phyloP scores from a whole-genome alignment of 225 moss, liverwort and hornwort species.

The Anthoceros angustus region DNA sequence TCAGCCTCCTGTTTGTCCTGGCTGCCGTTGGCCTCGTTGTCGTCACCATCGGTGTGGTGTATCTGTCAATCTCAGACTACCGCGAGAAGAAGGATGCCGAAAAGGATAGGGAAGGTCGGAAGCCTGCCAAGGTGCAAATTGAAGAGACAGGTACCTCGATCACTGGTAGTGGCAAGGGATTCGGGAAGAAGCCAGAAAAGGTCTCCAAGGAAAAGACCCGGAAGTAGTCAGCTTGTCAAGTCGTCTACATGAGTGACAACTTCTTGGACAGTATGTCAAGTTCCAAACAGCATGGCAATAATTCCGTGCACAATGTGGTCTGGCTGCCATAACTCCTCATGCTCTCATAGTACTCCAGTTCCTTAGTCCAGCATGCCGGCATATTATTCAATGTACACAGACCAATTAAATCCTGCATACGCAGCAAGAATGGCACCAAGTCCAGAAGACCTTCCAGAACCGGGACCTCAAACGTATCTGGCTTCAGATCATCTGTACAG shows the following conservation, averaged over 20 bases:
- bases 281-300: neutral
- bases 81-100: constrained; percentile 1
- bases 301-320: no score
- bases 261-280: neutral
- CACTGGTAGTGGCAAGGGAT: neutral
- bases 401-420: neutral
- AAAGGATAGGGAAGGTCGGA: neutral
- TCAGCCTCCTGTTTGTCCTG: neutral
- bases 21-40: neutral
- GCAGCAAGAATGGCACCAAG: neutral
- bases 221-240: neutral
- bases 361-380: no score
- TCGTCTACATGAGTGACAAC: neutral
- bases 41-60: neutral
- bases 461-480: neutral
- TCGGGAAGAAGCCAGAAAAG: neutral
- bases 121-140: neutral
- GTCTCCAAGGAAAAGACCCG: neutral
- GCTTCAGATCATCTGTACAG: neutral
- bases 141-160: neutral
- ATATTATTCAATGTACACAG: no score
- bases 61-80: neutral
- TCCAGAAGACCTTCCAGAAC: neutral
- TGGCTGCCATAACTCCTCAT: no score
- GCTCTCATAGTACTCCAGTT: no score